These are phyloP conservation scores for Pseudognaphalium luteoalbum DNA, from an alignment of 129 eudicot genomes.

Conservation along the genomic window DNA sequence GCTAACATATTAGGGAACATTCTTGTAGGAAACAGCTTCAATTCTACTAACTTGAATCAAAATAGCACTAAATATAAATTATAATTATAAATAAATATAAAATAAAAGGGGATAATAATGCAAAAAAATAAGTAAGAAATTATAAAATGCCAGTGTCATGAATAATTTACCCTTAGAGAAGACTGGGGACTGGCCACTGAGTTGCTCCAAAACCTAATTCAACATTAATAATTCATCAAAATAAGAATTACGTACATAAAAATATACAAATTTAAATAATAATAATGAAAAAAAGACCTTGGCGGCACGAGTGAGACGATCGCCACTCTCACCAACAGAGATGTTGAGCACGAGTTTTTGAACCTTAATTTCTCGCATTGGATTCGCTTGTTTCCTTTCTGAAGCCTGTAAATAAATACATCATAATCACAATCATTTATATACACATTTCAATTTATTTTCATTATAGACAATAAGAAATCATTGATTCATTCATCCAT, in stretches of 20 bases:
- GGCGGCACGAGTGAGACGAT: conserved; percentile 59
- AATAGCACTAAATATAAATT: too few relatives aligned
- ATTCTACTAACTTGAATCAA: too few relatives aligned
- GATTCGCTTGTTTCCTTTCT: conserved; percentile 45
- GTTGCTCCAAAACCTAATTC: conserved; percentile 45
- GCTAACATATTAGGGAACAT: too few relatives aligned
- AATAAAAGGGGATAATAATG: neutral
- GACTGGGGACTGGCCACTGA: conserved; percentile 49
- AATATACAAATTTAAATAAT: neutral
- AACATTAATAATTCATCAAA: neutral
- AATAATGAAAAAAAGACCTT: conserved; percentile 20
- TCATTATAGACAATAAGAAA: too few relatives aligned
- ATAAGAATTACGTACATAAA: neutral
- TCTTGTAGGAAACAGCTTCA: too few relatives aligned
- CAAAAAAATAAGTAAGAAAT: too few relatives aligned
- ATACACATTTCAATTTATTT: neutral
- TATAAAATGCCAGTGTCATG: neutral
- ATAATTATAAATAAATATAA: too few relatives aligned
- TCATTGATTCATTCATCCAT: too few relatives aligned
- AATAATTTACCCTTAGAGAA: conserved; percentile 41
- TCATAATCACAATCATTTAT: too few relatives aligned
- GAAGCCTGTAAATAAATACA: conserved; percentile 37
- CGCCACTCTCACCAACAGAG: conserved; percentile 56
- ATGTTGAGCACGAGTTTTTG: conserved; percentile 55
- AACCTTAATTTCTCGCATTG: conserved; percentile 53